These are phyloP conservation scores for Oleoguttula mirabilis DNA, from an alignment of 495 filamentous ascomycete genomes.

Conservation along the genomic window DNA sequence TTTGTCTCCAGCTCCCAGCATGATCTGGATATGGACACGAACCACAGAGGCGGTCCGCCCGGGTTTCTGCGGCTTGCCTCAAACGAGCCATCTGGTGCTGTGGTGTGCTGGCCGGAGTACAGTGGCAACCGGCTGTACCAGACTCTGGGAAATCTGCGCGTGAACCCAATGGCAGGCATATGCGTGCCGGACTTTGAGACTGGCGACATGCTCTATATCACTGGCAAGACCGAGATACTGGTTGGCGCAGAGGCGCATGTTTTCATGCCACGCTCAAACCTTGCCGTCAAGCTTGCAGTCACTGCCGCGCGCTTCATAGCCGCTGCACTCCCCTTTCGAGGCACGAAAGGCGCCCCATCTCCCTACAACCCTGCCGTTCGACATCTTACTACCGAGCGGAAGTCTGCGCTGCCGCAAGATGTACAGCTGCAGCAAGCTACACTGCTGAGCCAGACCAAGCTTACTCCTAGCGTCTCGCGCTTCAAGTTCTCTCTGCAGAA, in stretches of 20 bases:
- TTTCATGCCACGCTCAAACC: slow-evolving; percentile 54
- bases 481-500: slow-evolving; percentile 42
- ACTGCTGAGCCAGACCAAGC: slow-evolving; percentile 39
- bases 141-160: slow-evolving; percentile 59
- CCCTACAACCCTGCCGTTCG: slow-evolving; percentile 62
- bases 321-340: slow-evolving; percentile 54
- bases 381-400: slow-evolving; percentile 40
- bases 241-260: slow-evolving; percentile 45
- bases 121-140: slow-evolving; percentile 75
- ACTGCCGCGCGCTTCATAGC: slow-evolving; percentile 48
- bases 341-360: slow-evolving; percentile 41
- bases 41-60: slow-evolving; percentile 61
- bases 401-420: not conserved
- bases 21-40: slow-evolving; percentile 66
- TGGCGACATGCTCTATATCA: slow-evolving; percentile 57
- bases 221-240: slow-evolving; percentile 53
- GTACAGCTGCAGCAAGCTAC: slow-evolving; percentile 31
- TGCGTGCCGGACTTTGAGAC: slow-evolving; percentile 60
- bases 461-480: slow-evolving; percentile 53
- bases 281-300: slow-evolving; percentile 56
- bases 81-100: slow-evolving; percentile 38
- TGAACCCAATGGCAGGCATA: slow-evolving; percentile 52
- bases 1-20: slow-evolving; percentile 58
- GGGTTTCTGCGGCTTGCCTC: slow-evolving; percentile 59
- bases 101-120: slow-evolving; percentile 65